phyloP scores from a whole-genome alignment of 2,329 filamentous ascomycete species.

The Neurospora sp. region DNA sequence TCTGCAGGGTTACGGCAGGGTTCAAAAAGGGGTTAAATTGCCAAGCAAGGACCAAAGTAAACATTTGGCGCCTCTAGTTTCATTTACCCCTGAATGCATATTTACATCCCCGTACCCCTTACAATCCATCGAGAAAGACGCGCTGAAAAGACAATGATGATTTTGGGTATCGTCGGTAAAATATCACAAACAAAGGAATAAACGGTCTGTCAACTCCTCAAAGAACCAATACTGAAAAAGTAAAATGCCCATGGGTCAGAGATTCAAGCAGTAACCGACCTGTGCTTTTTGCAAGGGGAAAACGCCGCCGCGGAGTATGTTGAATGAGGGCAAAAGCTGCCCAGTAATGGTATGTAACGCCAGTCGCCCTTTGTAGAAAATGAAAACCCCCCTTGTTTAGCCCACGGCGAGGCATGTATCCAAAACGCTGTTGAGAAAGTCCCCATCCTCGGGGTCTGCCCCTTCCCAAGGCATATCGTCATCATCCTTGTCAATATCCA shows the following conservation, averaged over 20 bases:
- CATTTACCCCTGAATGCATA: background rate
- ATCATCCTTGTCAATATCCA: conserved; percentile 52
- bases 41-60: background rate
- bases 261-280: background rate
- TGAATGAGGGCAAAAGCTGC: background rate
- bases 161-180: background rate
- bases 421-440: conserved; percentile 45
- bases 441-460: conserved; percentile 39
- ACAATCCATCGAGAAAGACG: background rate
- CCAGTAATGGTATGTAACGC: background rate
- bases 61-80: background rate
- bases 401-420: conserved; percentile 45
- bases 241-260: too few relatives aligned
- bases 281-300: conserved; percentile 5
- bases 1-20: background rate
- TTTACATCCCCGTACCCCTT: background rate
- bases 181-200: background rate
- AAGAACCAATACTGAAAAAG: background rate
- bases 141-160: background rate
- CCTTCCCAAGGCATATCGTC: conserved; percentile 54
- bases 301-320: conserved; percentile 2
- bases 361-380: conserved; percentile 7
- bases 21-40: background rate
- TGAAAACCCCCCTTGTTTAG: conserved; percentile 11
- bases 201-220: background rate